phyloP scores from a whole-genome alignment of 768 basidiomycete genomes.

The Clavulina sp. region DNA sequence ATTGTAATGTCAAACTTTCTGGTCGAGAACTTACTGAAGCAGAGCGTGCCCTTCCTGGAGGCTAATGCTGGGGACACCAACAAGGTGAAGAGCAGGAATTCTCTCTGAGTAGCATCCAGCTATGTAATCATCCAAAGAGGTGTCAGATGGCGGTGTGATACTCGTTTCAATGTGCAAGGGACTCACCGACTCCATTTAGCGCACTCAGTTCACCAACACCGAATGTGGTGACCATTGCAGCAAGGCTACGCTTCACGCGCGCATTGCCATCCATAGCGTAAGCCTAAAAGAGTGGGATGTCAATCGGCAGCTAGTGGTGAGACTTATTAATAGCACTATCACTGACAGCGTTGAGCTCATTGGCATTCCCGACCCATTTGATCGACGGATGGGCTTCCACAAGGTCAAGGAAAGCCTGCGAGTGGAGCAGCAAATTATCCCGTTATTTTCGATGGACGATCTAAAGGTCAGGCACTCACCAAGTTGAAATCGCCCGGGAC shows the following conservation, averaged over 20 bases:
- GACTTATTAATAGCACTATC: conserved; percentile 29
- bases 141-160: conserved; percentile 7
- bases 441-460: background rate
- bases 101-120: conserved; percentile 52
- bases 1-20: background rate
- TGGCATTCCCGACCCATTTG: conserved; percentile 65
- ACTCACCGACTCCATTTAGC: conserved; percentile 59
- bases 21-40: conserved; percentile 15
- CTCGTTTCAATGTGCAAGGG: conserved; percentile 25
- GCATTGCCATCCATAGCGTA: conserved; percentile 94
- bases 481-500: conserved; percentile 82
- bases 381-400: conserved; percentile 65
- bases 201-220: conserved; percentile 91
- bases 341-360: conserved; percentile 5
- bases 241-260: conserved; percentile 46
- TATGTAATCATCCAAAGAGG: conserved; percentile 3
- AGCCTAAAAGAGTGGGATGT: conserved; percentile 29
- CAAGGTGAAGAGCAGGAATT: conserved; percentile 79
- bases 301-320: background rate
- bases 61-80: conserved; percentile 57
- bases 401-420: conserved; percentile 35
- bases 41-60: conserved; percentile 65
- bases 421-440: background rate
- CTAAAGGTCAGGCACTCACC: conserved; percentile 19
- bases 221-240: conserved; percentile 52